Evolutionary conservation across 2,329 filamentous ascomycete species (phyloP).

Genomic region (Aureobasidium mangrovei): DNA sequence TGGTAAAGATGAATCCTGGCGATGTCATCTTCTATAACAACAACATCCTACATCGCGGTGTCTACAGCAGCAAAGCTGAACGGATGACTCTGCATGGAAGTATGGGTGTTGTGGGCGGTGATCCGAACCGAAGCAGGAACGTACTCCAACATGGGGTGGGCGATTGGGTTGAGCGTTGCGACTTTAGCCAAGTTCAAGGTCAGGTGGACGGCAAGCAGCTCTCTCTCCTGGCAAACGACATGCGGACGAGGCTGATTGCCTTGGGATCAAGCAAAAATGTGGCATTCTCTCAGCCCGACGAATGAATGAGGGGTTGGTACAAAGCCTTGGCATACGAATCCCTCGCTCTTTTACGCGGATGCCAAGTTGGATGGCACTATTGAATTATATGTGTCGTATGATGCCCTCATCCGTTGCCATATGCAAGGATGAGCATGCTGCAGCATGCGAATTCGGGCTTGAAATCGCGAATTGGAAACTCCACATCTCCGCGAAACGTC

Average conservation of each 20-base stretch:
- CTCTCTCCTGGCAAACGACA: slow-evolving; percentile 46
- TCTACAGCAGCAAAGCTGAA: slow-evolving; percentile 51
- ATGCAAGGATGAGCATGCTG: too few species aligned
- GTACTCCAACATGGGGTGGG: slow-evolving; percentile 68
- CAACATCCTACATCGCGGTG: slow-evolving; percentile 71
- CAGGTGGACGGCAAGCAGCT: slow-evolving; percentile 29
- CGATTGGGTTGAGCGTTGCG: slow-evolving; percentile 52
- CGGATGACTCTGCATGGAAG: slow-evolving; percentile 65
- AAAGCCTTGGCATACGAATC: background rate
- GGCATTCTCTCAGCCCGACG: slow-evolving; percentile 54
- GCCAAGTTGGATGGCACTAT: background rate
- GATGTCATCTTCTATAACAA: slow-evolving; percentile 86
- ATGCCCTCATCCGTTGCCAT: too few species aligned
- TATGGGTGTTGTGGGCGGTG: slow-evolving; percentile 53
- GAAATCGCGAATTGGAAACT: too few species aligned
- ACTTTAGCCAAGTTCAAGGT: slow-evolving; percentile 43
- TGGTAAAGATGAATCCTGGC: slow-evolving; percentile 60
- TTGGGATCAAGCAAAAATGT: slow-evolving; percentile 55
- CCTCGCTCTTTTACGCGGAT: background rate
- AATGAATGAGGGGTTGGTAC: slow-evolving; percentile 12
- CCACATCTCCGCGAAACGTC: too few species aligned
- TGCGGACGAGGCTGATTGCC: slow-evolving; percentile 54
- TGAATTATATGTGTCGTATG: too few species aligned
- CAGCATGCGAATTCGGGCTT: too few species aligned
- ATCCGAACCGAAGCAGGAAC: slow-evolving; percentile 54